Base-by-base conservation (phyloP, 139 green algal species). In the Nannochloris sp. region DNA sequence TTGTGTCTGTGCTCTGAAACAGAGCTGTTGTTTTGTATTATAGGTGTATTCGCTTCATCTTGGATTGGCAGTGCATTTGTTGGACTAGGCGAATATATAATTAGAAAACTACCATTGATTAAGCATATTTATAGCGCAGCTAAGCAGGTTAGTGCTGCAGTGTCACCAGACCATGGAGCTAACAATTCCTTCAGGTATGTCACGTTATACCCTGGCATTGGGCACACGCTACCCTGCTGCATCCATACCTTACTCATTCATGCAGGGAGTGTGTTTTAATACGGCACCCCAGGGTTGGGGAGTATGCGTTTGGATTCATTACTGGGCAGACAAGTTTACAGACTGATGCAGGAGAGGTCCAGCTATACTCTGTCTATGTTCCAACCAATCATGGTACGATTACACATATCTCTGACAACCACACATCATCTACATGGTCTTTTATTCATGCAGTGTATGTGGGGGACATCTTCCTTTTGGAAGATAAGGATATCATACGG, bases 121-220 rank as follows among this genome's bases (percentile, higher is more conserved):
- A 94, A 91, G 58, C 89, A 97, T 71, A 90, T 97, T 44, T 97
- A 97, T 78, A 89, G 77, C 2, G 91, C 91, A 2, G 91, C 91
- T 8, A 97, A 97, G 72, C 91, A 97, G 76, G 81, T 89, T 5
- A 84, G 70, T 56, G 77, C 83, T 8, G 87, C 85, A 2, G 64
- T 94, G 12, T 88, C 87, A 37, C 87, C 87, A 0, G 86, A 89
- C 59, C 46, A 53, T 14, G 84, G 92, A 61, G 80, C 82, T 0
- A 65, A 85, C 14, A 76, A 85, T n/a, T 82, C 81, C 10, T 94
- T 94, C 75, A 59, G 46, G 46, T 53, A 14, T 23, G 16, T 9
- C 16, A 53, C 45, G 23, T 56, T 53, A 20, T 14, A 53, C 16
- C 3, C 20, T 53, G 10, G 17, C 46, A 26, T 10, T 20, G 8